Conservation (phyloP, 78 protist genomes). For the Guillardia theta region DNA sequence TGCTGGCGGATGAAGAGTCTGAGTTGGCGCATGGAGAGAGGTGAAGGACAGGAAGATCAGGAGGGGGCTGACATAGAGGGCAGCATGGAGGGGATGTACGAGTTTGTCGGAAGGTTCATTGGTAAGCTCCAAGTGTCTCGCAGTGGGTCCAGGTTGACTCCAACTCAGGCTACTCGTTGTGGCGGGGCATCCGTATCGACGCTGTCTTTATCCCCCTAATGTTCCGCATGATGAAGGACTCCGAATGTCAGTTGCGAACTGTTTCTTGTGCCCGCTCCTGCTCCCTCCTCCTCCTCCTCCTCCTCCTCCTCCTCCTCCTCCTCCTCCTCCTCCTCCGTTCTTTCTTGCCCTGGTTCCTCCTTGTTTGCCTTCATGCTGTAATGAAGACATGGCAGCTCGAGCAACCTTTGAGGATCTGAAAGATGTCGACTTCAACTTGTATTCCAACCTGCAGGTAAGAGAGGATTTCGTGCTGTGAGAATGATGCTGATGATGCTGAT, state of each 20-base stretch:
- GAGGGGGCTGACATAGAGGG: too few relatives aligned
- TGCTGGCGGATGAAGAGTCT: slow-evolving; percentile 19
- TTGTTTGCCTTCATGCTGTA: background rate
- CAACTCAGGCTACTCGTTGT: background rate
- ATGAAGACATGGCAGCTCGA: too few relatives aligned
- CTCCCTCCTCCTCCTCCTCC: background rate
- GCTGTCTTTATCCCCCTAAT: background rate
- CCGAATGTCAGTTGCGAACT: too few relatives aligned
- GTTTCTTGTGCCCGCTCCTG: too few relatives aligned
- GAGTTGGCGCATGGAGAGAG: slow-evolving; percentile 28
- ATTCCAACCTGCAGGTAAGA: background rate
- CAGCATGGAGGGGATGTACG: background rate
- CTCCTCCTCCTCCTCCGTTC: background rate
- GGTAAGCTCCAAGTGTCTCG: too few relatives aligned
- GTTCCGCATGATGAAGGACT: too few relatives aligned
- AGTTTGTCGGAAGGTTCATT: background rate
- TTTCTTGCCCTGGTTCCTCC: background rate
- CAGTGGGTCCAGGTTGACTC: too few relatives aligned
- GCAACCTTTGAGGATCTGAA: background rate
- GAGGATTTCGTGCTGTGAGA: background rate
- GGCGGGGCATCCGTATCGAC: slow-evolving; percentile 20
- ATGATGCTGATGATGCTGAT: too few relatives aligned
- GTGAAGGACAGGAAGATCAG: too few relatives aligned
- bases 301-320: background rate
- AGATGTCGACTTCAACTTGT: background rate